These are phyloP conservation scores for Murraya paniculata DNA, from an alignment of 345 rosid genomes.

Conservation along the genomic window DNA sequence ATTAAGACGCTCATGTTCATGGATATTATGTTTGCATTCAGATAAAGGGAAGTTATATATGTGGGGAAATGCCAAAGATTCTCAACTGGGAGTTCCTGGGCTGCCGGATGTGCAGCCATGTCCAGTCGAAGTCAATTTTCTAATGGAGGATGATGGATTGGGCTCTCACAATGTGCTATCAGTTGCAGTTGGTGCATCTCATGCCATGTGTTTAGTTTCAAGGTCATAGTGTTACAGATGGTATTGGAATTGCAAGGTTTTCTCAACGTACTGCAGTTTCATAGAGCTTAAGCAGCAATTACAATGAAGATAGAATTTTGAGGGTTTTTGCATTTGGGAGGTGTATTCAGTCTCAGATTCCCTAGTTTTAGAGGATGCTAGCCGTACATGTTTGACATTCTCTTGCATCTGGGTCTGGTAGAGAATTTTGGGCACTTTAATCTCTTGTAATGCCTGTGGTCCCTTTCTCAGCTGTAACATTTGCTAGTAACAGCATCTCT, in stretches of 20 bases:
- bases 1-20: background rate
- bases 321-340: background rate
- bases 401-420: background rate
- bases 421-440: background rate
- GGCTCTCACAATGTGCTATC: conserved; percentile 59
- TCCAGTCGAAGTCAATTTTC: conserved; percentile 76
- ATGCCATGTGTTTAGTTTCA: conserved; percentile 73
- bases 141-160: conserved; percentile 63
- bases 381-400: too few species aligned
- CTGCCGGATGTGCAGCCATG: conserved; percentile 61
- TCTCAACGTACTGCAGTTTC: background rate
- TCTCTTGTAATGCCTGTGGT: background rate
- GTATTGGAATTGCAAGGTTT: background rate
- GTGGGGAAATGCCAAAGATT: conserved; percentile 97
- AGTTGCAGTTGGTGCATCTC: conserved; percentile 82
- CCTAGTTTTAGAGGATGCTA: background rate
- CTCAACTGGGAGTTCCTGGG: conserved; percentile 87
- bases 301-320: background rate
- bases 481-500: background rate
- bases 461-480: background rate
- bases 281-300: background rate
- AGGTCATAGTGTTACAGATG: conserved; percentile 36
- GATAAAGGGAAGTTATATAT: conserved; percentile 76
- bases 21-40: conserved; percentile 23
- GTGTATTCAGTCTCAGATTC: background rate